Conservation (phyloP, 495 filamentous ascomycete genomes). For the Talaromyces stipitatus region DNA sequence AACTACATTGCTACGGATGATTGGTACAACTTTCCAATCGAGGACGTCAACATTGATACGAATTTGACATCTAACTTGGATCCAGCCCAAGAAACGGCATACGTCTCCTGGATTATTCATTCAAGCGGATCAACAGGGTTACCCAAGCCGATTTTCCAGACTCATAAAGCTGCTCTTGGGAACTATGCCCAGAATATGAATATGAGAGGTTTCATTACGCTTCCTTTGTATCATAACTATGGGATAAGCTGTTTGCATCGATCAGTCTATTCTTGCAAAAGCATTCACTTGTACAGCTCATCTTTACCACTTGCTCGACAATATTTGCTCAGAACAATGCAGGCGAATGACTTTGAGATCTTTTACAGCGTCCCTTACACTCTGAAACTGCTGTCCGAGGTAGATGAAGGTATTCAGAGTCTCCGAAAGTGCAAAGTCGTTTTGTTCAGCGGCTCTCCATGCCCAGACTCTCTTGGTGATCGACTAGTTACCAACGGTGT, state of each 20-base stretch:
- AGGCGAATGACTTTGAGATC: slow-evolving; percentile 28
- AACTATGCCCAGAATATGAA: slow-evolving; percentile 33
- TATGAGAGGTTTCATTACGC: slow-evolving; percentile 38
- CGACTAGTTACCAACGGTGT: slow-evolving; percentile 45
- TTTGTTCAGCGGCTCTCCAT: slow-evolving; percentile 38
- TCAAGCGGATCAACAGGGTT: slow-evolving; percentile 33
- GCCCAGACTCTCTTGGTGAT: slow-evolving; percentile 43
- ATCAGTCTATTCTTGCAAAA: slow-evolving; percentile 29
- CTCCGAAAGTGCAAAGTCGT: slow-evolving; percentile 35
- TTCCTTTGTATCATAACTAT: slow-evolving; percentile 47
- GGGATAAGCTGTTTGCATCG: slow-evolving; percentile 42
- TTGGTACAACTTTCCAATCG: slow-evolving; percentile 14
- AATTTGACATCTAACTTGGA: slow-evolving; percentile 13
- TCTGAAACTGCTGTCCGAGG: slow-evolving; percentile 39
- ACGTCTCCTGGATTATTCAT: slow-evolving; percentile 36
- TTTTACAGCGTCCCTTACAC: slow-evolving; percentile 42
- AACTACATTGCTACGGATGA: slow-evolving; percentile 10
- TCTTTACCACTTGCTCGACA: slow-evolving; percentile 33
- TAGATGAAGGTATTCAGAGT: slow-evolving; percentile 26
- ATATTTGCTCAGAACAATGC: slow-evolving; percentile 29
- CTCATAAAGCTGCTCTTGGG: slow-evolving; percentile 27
- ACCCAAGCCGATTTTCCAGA: slow-evolving; percentile 35
- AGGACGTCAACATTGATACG: slow-evolving; percentile 6
- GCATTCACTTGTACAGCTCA: slow-evolving; percentile 38
- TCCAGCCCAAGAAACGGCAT: slow-evolving; percentile 12